Evolutionary conservation across 2,329 filamentous ascomycete genomes (phyloP).

Genomic region (Coniochaeta ligniaria): DNA sequence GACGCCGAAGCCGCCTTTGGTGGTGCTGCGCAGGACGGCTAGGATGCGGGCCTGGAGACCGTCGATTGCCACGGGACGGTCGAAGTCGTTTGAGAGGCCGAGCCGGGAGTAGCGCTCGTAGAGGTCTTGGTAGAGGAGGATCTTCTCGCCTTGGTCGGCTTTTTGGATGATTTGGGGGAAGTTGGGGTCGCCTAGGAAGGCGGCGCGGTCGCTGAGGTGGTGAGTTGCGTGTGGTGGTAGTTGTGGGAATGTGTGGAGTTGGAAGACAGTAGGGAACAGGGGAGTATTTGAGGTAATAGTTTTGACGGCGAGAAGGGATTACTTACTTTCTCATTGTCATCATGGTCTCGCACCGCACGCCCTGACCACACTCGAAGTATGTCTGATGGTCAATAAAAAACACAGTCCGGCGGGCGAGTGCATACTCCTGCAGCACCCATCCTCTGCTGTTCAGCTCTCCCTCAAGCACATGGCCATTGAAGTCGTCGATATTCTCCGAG

Average conservation of each 20-base stretch:
- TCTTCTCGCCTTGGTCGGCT: slow-evolving; percentile 9
- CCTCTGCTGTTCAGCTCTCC: slow-evolving; percentile 23
- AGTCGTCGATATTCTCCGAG: slow-evolving; percentile 24
- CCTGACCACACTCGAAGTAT: slow-evolving; percentile 30
- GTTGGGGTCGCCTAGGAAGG: slow-evolving; percentile 19
- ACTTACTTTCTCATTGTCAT: slow-evolving; percentile 24
- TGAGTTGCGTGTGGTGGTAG: no score
- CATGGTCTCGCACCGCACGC: slow-evolving; percentile 26
- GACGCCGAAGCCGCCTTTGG: slow-evolving; percentile 22
- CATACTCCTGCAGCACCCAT: slow-evolving; percentile 32
- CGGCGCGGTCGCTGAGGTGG: slow-evolving; percentile 4
- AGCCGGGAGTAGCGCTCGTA: slow-evolving; percentile 23
- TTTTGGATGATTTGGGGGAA: slow-evolving; percentile 13
- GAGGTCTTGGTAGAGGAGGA: slow-evolving; percentile 12
- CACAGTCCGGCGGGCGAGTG: slow-evolving; percentile 26
- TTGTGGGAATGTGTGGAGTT: neutral
- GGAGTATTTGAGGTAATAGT: neutral
- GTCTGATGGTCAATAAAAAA: slow-evolving; percentile 27
- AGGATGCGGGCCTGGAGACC: slow-evolving; percentile 21
- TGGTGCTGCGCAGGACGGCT: slow-evolving; percentile 12
- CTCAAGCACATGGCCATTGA: slow-evolving; percentile 21
- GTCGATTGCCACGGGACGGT: slow-evolving; percentile 21
- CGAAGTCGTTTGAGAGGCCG: slow-evolving; percentile 8
- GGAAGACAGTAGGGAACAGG: neutral
- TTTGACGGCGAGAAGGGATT: neutral